Conservation (phyloP, 345 rosid species). For the Ailanthus altissimus region DNA sequence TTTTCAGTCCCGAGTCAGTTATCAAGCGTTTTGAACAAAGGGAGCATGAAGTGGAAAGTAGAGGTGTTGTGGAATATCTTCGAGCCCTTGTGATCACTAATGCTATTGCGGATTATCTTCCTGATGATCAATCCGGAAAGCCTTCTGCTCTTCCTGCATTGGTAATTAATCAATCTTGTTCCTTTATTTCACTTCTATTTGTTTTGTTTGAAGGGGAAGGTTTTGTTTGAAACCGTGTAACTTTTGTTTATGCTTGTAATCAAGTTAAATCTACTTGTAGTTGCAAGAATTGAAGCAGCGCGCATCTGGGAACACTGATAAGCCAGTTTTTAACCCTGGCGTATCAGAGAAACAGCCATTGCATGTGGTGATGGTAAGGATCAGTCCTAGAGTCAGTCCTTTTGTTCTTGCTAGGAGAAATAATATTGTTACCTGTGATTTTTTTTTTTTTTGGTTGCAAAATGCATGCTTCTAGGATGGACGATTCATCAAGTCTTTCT, state of each 20-base stretch:
- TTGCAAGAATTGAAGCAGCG: constrained; percentile 95
- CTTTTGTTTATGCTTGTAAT: constrained; percentile 11
- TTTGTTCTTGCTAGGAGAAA: neutral
- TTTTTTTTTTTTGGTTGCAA: neutral
- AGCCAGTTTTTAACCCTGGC: constrained; percentile 77
- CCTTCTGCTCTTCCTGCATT: constrained; percentile 81
- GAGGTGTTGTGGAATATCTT: constrained; percentile 89
- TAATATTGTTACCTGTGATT: neutral
- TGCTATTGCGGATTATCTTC: constrained; percentile 87
- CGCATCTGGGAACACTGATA: constrained; percentile 69
- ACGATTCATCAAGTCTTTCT: neutral
- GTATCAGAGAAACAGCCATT: constrained; percentile 89
- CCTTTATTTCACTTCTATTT: neutral
- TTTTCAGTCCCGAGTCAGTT: constrained; percentile 83
- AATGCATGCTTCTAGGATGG: neutral
- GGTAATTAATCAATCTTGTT: constrained; percentile 48
- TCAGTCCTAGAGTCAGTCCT: constrained; percentile 3
- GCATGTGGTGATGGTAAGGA: constrained; percentile 92
- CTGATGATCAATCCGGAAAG: constrained; percentile 81
- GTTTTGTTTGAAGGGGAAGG: too few species aligned
- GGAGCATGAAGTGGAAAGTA: constrained; percentile 75
- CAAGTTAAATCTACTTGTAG: constrained; percentile 43
- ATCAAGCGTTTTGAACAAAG: constrained; percentile 85
- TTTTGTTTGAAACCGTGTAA: too few species aligned
- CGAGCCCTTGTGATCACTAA: constrained; percentile 83